These are phyloP conservation scores for Petrea volubilis DNA, from an alignment of 257 asterid genomes.

Conservation along the genomic window DNA sequence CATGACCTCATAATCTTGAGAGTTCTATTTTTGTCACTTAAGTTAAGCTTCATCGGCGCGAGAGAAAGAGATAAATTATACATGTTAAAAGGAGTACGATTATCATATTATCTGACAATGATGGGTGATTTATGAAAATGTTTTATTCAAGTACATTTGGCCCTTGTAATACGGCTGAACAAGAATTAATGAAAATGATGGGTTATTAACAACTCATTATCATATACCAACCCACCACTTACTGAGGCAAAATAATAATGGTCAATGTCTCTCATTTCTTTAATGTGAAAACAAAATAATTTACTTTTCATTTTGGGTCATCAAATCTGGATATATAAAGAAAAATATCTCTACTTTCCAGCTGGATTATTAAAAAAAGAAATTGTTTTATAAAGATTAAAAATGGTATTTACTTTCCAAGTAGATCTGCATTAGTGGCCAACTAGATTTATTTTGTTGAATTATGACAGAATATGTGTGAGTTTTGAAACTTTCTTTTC, in stretches of 20 bases:
- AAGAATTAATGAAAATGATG: constrained; percentile 20
- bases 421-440: constrained; percentile 15
- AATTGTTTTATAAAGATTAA: neutral
- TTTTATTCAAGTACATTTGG: neutral
- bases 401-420: neutral
- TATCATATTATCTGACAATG: constrained; percentile 1
- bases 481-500: too few relatives aligned
- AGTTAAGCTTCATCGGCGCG: too few relatives aligned
- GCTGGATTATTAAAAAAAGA: neutral
- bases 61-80: too few relatives aligned
- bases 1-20: too few relatives aligned
- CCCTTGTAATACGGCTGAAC: neutral
- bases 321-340: neutral
- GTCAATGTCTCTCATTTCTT: neutral
- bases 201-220: neutral
- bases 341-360: constrained; percentile 4
- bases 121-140: neutral
- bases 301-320: neutral
- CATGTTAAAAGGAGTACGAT: too few relatives aligned
- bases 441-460: neutral
- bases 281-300: neutral
- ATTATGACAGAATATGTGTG: too few relatives aligned
- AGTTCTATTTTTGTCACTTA: too few relatives aligned
- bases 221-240: neutral
- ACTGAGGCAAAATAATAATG: neutral